Base-by-base conservation (phyloP, 495 filamentous ascomycete genomes). In the Staphylotrichum longicolle region DNA sequence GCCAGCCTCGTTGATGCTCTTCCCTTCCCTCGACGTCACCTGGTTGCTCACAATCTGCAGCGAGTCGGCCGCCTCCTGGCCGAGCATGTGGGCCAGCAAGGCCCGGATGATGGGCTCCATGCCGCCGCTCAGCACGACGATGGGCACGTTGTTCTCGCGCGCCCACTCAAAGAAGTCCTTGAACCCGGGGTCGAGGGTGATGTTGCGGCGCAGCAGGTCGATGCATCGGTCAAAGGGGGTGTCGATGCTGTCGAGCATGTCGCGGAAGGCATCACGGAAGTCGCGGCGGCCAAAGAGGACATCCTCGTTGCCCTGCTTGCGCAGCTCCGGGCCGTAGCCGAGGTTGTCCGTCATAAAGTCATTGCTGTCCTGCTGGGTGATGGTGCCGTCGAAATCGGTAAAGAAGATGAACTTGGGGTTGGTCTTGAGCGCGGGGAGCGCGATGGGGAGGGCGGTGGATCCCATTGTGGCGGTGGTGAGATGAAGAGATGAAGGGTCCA, bases 361-460 rank as follows among this genome's bases (percentile, higher is more conserved):
- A 80, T 98, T 97, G 84, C 88, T 93, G 77, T 96, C 91, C 66
- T 89, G 83, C 59, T 89, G 78, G 37, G 93, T 97, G 68, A 98
- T 94, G 39, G 94, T 97, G 56, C 93, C 93, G 70, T 98, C 93
- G 65, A 98, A 98, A 74, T 98, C 93, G 45, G 93, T 93, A 79
- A 97, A 98, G 80, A 98, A 96, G 75, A 98, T 94, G 78, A 87
- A 86, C 72, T 91, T 88, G 39, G 89, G 88, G 65, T 83, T 82
- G 14, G 84, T 88, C 65, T 80, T 77, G 75, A 92, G 73, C 33
- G 80, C 80, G 4, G 80, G 79, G 7, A 82, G 74, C n/a, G 70
- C 45, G 20, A 57, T 56, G 44, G 57, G 37, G 15, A 48, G 32
- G 12, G 57, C 60, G 5, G 57, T 61, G 5, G 70, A 70, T 33